phyloP scores from a whole-genome alignment of 345 rosid genomes.

The Geranium brycei region DNA sequence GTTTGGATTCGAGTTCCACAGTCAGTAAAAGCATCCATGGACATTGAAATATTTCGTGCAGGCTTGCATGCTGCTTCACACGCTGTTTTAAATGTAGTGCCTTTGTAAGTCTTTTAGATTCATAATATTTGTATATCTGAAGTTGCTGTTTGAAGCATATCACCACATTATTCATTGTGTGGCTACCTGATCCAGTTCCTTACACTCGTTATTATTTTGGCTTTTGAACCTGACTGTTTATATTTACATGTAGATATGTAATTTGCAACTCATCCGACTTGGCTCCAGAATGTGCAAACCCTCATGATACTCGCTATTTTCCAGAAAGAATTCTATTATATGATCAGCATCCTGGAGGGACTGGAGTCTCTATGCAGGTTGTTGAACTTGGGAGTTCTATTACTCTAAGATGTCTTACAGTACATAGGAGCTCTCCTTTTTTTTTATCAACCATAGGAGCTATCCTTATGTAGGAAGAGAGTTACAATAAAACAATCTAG shows the following conservation, averaged over 20 bases:
- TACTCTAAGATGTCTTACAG: background rate
- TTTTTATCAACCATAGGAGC: background rate
- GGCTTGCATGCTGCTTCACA: constrained; percentile 96
- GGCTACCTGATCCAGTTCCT: no score
- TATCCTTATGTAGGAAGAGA: no score
- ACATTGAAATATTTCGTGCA: constrained; percentile 29
- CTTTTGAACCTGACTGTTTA: background rate
- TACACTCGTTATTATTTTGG: no score
- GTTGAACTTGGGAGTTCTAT: background rate
- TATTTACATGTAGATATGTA: constrained; percentile 32
- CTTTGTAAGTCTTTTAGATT: constrained; percentile 34
- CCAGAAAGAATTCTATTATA: constrained; percentile 71
- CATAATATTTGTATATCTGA: background rate
- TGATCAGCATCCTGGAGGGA: constrained; percentile 88
- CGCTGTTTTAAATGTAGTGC: constrained; percentile 73
- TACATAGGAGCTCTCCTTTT: background rate
- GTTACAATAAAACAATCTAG: no score
- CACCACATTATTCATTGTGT: background rate
- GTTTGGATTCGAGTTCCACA: constrained; percentile 80
- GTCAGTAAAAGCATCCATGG: constrained; percentile 37
- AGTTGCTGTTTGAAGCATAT: background rate
- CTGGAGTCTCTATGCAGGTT: constrained; percentile 76
- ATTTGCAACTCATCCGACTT: constrained; percentile 77
- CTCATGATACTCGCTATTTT: constrained; percentile 39
- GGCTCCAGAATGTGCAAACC: constrained; percentile 85